phyloP scores from a whole-genome alignment of 2,329 filamentous ascomycete species.

The Neopestalotiopsis rosae region DNA sequence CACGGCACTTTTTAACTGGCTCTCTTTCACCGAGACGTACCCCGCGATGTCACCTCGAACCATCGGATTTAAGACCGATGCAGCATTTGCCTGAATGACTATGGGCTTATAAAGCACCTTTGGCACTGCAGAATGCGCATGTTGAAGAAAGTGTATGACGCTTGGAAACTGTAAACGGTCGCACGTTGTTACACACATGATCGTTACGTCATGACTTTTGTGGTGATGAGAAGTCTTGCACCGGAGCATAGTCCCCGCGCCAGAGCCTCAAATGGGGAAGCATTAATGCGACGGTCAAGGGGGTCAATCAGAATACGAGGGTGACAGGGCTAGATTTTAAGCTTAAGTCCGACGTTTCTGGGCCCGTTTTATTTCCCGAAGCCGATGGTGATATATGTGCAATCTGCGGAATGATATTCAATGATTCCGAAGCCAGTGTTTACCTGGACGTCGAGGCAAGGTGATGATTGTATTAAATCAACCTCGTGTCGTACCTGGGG shows the following conservation, averaged over 20 bases:
- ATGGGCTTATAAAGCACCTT: background rate
- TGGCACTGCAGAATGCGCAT: background rate
- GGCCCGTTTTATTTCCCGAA: background rate
- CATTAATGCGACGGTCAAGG: background rate
- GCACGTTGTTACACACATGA: constrained; percentile 8
- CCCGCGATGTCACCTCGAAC: constrained; percentile 2
- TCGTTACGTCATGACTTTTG: constrained; percentile 16
- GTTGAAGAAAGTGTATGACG: constrained; percentile 11
- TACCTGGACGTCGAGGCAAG: background rate
- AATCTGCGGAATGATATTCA: background rate
- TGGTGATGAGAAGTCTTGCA: background rate
- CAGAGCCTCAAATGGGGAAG: background rate
- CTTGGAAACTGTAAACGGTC: background rate
- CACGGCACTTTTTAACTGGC: background rate
- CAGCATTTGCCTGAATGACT: background rate
- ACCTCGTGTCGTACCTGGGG: background rate
- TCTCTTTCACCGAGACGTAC: constrained; percentile 6
- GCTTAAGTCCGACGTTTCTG: background rate
- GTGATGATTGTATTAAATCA: background rate
- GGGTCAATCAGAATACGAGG: background rate
- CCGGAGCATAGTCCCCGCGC: background rate
- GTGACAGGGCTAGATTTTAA: background rate
- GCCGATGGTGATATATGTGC: background rate
- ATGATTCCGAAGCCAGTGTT: background rate
- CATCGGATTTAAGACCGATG: background rate